Evolutionary conservation across 169 alveolate genomes (phyloP).

Genomic region (Cryptosporidium ryanae): DNA sequence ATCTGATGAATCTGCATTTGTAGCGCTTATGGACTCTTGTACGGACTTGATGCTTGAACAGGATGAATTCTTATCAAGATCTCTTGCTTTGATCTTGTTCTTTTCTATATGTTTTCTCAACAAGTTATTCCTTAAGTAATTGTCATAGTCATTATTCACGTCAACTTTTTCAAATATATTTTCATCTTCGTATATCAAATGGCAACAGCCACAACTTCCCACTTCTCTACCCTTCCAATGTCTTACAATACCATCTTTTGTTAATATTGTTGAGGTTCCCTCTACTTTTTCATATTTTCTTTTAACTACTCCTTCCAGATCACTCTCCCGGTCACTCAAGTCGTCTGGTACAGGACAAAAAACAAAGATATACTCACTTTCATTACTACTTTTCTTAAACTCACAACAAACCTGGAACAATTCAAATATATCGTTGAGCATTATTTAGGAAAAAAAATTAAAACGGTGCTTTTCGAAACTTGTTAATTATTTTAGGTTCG

Average conservation of each 20-base stretch:
- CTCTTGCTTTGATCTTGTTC: no score
- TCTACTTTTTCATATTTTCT: slow-evolving; percentile 25
- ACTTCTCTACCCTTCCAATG: slow-evolving; percentile 69
- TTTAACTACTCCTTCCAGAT: not conserved
- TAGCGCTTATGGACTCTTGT: no score
- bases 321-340: slow-evolving; percentile 30
- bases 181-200: slow-evolving; percentile 58
- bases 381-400: slow-evolving; percentile 29
- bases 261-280: slow-evolving; percentile 33
- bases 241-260: slow-evolving; percentile 9
- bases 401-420: slow-evolving; percentile 18
- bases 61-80: no score
- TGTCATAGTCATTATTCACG: no score
- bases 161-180: not conserved
- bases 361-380: slow-evolving; percentile 33
- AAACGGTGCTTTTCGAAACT: no score
- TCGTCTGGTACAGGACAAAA: slow-evolving; percentile 70
- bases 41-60: no score
- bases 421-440: not conserved
- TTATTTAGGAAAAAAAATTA: not conserved
- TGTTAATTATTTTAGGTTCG: not conserved
- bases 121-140: no score
- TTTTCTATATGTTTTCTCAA: no score
- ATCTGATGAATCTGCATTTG: no score
- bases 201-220: slow-evolving; percentile 63